Base-by-base conservation (phyloP, 306 rosid genomes). In the Prunus dulcis region DNA sequence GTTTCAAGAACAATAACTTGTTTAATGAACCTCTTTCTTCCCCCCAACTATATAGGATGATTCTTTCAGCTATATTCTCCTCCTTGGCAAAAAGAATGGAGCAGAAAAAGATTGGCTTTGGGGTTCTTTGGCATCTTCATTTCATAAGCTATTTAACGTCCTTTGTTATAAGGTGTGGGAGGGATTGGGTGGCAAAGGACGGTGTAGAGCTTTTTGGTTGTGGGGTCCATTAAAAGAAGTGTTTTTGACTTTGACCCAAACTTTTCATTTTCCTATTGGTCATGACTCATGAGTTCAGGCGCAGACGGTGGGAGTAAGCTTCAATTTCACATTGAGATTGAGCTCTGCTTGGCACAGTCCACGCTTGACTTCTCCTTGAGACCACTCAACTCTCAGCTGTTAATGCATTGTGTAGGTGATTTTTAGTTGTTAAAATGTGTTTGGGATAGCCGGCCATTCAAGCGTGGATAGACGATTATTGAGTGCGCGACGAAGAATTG, bases 191-290 rank as follows among this genome's bases (percentile, higher is more conserved):
- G 89, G 52, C 56, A 86, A 86, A 79, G 92, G 83, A 80, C 96
- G 85, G 96, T 87, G 86, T 67, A 79, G 82, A 85, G 65, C 82
- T 74, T 85, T 84, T 79, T 38, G 41, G 12, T 14, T 67, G 79
- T 90, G 88, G 96, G 93, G 69, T 74, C 95, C 87, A 49, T 28
- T 5, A 49, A 9, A 70, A 50, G 80, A 78, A 32, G 81, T 65
- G 4, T 88, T 89, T 89, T 89, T 89, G 91, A 87, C 91, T 88
- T 89, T 91, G 91, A 91, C 88, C 74, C 43, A 60, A 58, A 78
- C 61, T 88, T 75, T 81, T 68, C 62, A 20, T 34, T 8, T 15
- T 19, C 9, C 14, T 25, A 10, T 25, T 49, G 73, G 10, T 25
- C 22, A 25, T n/a, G 43, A 23, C 43, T 73, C 55, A 65, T 78